Evolutionary conservation across 345 rosid genomes (phyloP), one percentile per base, ranked within the genome.

Genomic region (Eucalyptus sp.): DNA sequence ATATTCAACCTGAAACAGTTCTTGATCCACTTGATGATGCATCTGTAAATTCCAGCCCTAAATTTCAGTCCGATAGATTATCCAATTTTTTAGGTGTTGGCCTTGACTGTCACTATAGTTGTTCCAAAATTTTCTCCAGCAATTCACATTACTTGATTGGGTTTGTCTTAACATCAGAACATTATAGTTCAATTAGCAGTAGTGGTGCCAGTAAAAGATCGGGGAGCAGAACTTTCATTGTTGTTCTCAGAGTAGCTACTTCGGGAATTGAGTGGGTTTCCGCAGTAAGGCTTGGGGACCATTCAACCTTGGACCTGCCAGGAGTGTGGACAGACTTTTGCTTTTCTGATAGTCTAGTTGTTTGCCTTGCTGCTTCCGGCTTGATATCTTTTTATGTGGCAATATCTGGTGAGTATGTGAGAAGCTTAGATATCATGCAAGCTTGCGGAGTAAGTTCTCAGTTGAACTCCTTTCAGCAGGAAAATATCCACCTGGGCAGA

Each of bases 221-320:
- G 80, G 88, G 89, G 90, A 88, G 86, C 51, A 94, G 91, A 91
- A 88, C 88, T 90, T 37, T 95, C 90, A 54, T 97, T 87, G 90
- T 95, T 90, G 94, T 96, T 90, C 94, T 95, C 90, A 92, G 93
- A 94, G 91, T 97, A 90, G 90, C 91, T 89, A 88, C 89, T 90
- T 90, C 89, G 93, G 99, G 99, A 87, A 93, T 98, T 91, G 95
- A 95, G 88, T 98, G 98, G 98, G 94, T 94, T 90, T 98, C 98
- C 87, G 90, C 90, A 46, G 96, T 98, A 90, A 94, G 94, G 91
- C 95, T 94, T 86, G 91, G 88, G 86, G 94, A 94, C 89, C 84
- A 86, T 91, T 86, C 91, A 87, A 91, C 90, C 91, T 83, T 86
- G 56, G 92, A 92, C 85, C 92, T 89, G 41, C 52, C 89, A 80